Percentiles rank a stretch among this genome's conserved stretches.
Conservation (phyloP, 148 eudicot species). For the Spergularia marina region DNA sequence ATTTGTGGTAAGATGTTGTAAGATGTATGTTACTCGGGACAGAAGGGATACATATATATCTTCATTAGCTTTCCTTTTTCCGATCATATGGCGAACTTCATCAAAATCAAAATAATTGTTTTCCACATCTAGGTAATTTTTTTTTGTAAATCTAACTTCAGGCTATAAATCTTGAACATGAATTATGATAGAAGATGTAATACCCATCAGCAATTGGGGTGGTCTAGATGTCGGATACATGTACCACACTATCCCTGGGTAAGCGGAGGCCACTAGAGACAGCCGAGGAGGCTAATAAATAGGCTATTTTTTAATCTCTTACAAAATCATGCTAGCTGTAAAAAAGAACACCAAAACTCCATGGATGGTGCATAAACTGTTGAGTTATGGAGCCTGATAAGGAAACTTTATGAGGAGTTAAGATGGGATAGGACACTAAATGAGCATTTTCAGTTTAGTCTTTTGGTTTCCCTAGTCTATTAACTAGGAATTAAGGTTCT, state of each 20-base stretch:
- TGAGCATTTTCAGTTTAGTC: too few species aligned
- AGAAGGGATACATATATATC: neutral
- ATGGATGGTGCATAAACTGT: too few species aligned
- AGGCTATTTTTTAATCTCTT: neutral
- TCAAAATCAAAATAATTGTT: neutral
- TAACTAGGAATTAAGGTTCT: too few species aligned
- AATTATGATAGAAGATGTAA: neutral
- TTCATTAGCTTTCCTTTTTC: neutral
- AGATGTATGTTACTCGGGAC: too few species aligned
- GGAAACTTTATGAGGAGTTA: too few species aligned
- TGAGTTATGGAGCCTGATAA: too few species aligned
- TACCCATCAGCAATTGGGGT: too few species aligned
- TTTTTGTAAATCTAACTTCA: neutral
- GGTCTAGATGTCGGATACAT: neutral
- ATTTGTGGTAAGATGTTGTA: constrained; percentile 57
- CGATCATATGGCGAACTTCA: neutral
- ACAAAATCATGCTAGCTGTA: too few species aligned
- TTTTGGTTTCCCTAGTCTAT: too few species aligned
- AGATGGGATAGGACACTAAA: too few species aligned
- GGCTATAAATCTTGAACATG: neutral
- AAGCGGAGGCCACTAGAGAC: neutral
- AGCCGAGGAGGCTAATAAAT: neutral
- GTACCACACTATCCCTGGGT: neutral
- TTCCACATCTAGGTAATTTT: neutral
- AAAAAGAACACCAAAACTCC: too few species aligned